These are phyloP conservation scores for Chrysoporthe puriensis DNA, from an alignment of 2,329 filamentous ascomycete genomes.

Conservation along the genomic window DNA sequence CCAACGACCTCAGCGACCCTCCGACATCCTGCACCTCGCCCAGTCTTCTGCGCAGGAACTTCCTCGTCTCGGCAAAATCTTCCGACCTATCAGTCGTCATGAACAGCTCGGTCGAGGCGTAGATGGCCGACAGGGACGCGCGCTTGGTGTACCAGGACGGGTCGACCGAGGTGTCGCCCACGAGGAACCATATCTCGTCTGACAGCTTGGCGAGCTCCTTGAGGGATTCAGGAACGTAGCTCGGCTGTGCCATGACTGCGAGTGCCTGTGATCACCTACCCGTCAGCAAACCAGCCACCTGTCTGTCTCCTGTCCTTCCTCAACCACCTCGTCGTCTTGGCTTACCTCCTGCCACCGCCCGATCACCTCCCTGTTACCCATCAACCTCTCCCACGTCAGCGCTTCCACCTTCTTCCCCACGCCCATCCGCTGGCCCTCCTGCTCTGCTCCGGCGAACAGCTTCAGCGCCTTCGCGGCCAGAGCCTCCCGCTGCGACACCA, in stretches of 20 bases:
- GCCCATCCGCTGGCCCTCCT: slow-evolving; percentile 42
- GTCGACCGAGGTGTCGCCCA: slow-evolving; percentile 82
- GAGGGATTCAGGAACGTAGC: slow-evolving; percentile 74
- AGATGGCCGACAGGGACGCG: slow-evolving; percentile 58
- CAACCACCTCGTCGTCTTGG: slow-evolving; percentile 23
- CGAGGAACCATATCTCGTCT: slow-evolving; percentile 91
- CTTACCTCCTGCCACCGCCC: slow-evolving; percentile 84
- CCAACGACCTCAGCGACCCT: slow-evolving; percentile 63
- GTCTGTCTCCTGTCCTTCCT: background rate
- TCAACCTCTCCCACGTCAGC: slow-evolving; percentile 76
- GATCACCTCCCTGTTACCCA: slow-evolving; percentile 73
- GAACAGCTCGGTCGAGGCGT: slow-evolving; percentile 81
- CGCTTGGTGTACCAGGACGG: slow-evolving; percentile 81
- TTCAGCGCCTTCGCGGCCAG: slow-evolving; percentile 50
- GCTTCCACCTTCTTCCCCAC: slow-evolving; percentile 68
- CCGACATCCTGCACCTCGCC: slow-evolving; percentile 69
- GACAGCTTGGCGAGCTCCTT: slow-evolving; percentile 78
- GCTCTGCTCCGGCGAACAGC: slow-evolving; percentile 43
- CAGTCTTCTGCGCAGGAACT: slow-evolving; percentile 77
- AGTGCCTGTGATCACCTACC: slow-evolving; percentile 63
- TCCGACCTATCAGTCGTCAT: slow-evolving; percentile 87
- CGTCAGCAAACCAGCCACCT: slow-evolving; percentile 14
- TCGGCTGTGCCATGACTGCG: slow-evolving; percentile 85
- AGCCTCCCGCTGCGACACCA: slow-evolving; percentile 66
- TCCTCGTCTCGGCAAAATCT: slow-evolving; percentile 75